A percentile compares a stretch with the other conserved stretches of the same genome.
phyloP scores from a whole-genome alignment of 768 basidiomycete genomes.

The Mycena rosella region DNA sequence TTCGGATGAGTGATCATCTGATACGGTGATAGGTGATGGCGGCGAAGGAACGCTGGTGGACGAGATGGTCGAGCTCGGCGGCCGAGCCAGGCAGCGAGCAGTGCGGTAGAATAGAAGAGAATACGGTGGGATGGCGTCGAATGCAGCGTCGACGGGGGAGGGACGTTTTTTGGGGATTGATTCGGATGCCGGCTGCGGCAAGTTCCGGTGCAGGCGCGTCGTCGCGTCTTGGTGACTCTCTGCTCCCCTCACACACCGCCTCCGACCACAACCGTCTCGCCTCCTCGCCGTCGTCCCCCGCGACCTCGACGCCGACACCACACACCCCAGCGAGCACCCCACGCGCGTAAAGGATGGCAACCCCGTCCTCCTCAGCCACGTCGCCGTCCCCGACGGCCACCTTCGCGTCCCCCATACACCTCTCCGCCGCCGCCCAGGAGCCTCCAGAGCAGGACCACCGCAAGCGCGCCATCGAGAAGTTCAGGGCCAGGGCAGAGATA shows the following conservation, averaged over 20 bases:
- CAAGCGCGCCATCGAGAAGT: constrained; percentile 78
- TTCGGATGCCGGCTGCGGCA: not conserved
- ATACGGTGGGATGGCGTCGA: no score
- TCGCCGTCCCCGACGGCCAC: constrained; percentile 83
- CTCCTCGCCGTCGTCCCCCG: not conserved
- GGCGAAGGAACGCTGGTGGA: not conserved
- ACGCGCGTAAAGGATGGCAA: constrained; percentile 72
- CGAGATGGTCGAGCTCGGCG: no score
- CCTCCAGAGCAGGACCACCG: constrained; percentile 69
- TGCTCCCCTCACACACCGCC: not conserved
- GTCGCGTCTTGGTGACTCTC: not conserved
- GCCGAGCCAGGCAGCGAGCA: no score
- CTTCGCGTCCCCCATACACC: constrained; percentile 64
- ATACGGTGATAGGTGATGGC: not conserved
- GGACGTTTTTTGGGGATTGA: not conserved
- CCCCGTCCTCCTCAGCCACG: constrained; percentile 85
- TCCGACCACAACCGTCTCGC: not conserved
- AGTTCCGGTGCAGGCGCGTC: not conserved
- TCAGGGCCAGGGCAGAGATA: constrained; percentile 82
- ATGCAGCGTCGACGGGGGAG: not conserved
- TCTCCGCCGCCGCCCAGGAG: constrained; percentile 50
- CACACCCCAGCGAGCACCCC: not conserved
- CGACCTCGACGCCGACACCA: not conserved
- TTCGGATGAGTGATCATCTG: not conserved
- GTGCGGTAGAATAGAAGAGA: no score